phyloP scores from a whole-genome alignment of 768 basidiomycete genomes.

The Fistulinella prunicolor region DNA sequence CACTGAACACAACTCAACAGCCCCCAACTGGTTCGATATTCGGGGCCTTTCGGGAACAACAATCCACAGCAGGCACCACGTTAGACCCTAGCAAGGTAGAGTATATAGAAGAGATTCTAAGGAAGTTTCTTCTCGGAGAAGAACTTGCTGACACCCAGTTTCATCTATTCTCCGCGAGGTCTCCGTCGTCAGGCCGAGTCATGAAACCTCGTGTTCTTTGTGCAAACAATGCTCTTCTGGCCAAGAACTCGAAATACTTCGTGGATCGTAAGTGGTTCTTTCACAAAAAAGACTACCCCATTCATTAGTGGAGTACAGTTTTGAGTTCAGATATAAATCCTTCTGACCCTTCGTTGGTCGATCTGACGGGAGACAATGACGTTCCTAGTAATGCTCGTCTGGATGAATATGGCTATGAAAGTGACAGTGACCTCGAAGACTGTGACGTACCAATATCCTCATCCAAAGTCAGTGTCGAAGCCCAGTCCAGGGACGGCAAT shows the following conservation, averaged over 20 bases:
- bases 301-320: slow-evolving; percentile 11
- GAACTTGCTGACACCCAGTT: slow-evolving; percentile 30
- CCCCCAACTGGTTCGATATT: slow-evolving; percentile 31
- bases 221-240: slow-evolving; percentile 28
- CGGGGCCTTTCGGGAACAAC: slow-evolving; percentile 33
- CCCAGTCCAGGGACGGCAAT: slow-evolving; percentile 1
- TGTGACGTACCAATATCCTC: slow-evolving; percentile 4
- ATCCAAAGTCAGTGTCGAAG: too few relatives aligned
- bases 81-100: slow-evolving; percentile 9
- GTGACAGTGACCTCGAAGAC: slow-evolving; percentile 38
- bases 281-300: background rate
- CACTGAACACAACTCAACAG: slow-evolving; percentile 31
- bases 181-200: slow-evolving; percentile 5
- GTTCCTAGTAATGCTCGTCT: slow-evolving; percentile 7
- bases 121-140: slow-evolving; percentile 27
- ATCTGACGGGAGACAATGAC: slow-evolving; percentile 12
- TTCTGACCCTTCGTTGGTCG: slow-evolving; percentile 11
- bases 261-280: slow-evolving; percentile 17
- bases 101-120: slow-evolving; percentile 20
- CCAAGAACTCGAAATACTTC: slow-evolving; percentile 21
- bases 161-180: slow-evolving; percentile 25
- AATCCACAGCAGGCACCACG: slow-evolving; percentile 33
- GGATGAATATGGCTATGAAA: slow-evolving; percentile 31
- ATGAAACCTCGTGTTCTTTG: slow-evolving; percentile 23
- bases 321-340: slow-evolving; percentile 8